These are phyloP conservation scores for Antarctomyces pellizariae DNA, from an alignment of 495 filamentous ascomycete species.

Conservation along the genomic window DNA sequence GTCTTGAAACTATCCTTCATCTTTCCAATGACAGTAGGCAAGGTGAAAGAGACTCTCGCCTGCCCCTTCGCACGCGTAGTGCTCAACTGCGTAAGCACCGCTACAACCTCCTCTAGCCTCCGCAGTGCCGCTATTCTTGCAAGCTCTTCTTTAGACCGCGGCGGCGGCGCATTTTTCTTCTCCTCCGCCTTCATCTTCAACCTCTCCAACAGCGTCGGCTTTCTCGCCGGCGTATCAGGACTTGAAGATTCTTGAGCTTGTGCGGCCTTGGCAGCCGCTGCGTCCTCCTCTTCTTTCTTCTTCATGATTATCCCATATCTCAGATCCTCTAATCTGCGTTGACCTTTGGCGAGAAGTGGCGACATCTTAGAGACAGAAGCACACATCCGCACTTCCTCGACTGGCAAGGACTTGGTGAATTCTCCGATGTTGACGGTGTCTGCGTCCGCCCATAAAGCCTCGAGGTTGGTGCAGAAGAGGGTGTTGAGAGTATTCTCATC, in stretches of 20 bases:
- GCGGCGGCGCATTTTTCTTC: constrained; percentile 17
- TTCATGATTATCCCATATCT: constrained; percentile 25
- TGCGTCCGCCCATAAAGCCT: constrained; percentile 20
- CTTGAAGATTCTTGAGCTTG: not conserved
- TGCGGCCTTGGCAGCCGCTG: constrained; percentile 3
- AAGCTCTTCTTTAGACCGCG: constrained; percentile 22
- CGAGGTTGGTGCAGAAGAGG: constrained; percentile 26
- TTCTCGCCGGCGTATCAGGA: not conserved
- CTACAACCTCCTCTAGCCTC: constrained; percentile 33
- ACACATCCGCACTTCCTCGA: constrained; percentile 25
- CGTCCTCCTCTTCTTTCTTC: constrained; percentile 5
- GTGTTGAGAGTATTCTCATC: constrained; percentile 30
- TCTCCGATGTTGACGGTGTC: constrained; percentile 9
- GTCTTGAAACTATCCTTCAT: constrained; percentile 35
- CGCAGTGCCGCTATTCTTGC: constrained; percentile 32
- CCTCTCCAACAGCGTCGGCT: constrained; percentile 29
- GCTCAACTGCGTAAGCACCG: constrained; percentile 32
- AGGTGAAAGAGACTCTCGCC: constrained; percentile 29
- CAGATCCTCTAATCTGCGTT: constrained; percentile 35
- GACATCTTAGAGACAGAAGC: constrained; percentile 20
- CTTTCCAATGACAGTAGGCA: constrained; percentile 31
- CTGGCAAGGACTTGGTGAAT: constrained; percentile 31
- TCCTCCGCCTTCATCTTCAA: constrained; percentile 33
- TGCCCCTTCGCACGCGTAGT: constrained; percentile 16
- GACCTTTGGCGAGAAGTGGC: constrained; percentile 26